Evolutionary conservation across 2,329 filamentous ascomycete genomes (phyloP), one percentile per base, ranked within the genome.

Genomic region (Phialemoniopsis sp.): DNA sequence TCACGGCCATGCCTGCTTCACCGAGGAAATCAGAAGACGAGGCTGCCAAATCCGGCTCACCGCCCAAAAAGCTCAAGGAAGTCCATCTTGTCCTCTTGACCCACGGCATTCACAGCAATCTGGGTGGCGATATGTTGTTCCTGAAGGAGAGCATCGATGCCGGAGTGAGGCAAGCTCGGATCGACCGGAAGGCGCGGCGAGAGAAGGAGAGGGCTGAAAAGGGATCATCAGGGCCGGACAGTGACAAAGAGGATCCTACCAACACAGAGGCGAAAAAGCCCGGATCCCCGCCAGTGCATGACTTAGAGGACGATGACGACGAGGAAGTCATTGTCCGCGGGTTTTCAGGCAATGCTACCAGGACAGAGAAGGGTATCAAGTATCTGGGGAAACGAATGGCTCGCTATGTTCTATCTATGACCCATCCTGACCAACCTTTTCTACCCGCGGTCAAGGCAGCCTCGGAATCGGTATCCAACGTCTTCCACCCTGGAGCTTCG

Each of bases 101-200:
- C 0, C 93, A 98, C 65, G 93, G 93, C 0, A 63, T 98, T 46
- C 93, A 98, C 61, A 95, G 91, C 63, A 98, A 98, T 59, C 73
- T 96, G 12, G 89, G 93, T 5, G 87, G 89, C 16, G 93, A 98
- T 59, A 95, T 98, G 93, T 71, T 98, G 15, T 98, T 87, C 57
- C 67, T 98, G 59, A 98, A 98, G 57, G 93, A 98, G 63, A 95
- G 89, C 61, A 97, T 98, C 46, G 93, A 98, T 64, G 80, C 82
- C 19, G 82, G 87, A 3, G 85, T 84, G 4, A 83, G 72, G 51
- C 81, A 91, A 56, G 85, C 87, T 19, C 82, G 83, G 50, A 67
- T 80, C 36, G 83, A 87, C 59, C 79, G 82, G 29, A 82, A 74
- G 57, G 72, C 68, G 36, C 73, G 85, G 42, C 78, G 72, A 53